Base-by-base conservation (phyloP, 192 early-diverging fungal genomes). In the Blastocladiella britannica region DNA sequence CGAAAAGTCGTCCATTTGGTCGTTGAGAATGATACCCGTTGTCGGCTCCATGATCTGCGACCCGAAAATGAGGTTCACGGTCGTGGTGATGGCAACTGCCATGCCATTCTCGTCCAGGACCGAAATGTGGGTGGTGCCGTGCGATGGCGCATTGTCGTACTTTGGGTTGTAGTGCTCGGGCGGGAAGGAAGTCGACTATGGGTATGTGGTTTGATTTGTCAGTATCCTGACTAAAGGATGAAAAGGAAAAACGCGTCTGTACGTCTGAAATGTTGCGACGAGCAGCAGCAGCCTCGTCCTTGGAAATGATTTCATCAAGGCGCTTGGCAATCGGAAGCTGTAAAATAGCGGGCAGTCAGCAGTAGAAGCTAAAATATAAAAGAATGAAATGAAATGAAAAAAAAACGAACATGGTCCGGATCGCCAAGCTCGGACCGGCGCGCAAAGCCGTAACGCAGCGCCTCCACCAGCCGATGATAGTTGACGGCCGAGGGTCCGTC, bases 1-100 rank as follows among this genome's bases (percentile, higher is more conserved):
- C 9, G 82, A 84, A 60, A 93, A 97, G 61, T 97, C 91, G 66
- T 93, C 86, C 89, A 93, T 92, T 62, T 93, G 83, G 64, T 93
- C 82, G 66, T 97, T 97, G 52, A 97, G 69, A 31, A 97, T 84
- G 54, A 97, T 70, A 22, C 91, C 93, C 0, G 88, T 91, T 22
- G 58, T 69, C 7, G 76, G 79, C 64, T 97, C 88, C 78, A 93
- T 77, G 26, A 97, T 65, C 51, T 78, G 79, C 5, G 87, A 82
- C 9, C 93, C 93, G 73, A 93, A 93, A 53, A 85, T 66, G 30
- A 93, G 66, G 67, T 97, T 97, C 5, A 76, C 70, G 15, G 26
- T 54, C 26, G 27, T 20, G 15, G 37, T 47, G 37, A 47, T 20
- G 37, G 37, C 37, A 3, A 47, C 37, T 3, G 15, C 37, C 37